phyloP scores from a whole-genome alignment of 768 basidiomycete species.

The Pholiota molesta region DNA sequence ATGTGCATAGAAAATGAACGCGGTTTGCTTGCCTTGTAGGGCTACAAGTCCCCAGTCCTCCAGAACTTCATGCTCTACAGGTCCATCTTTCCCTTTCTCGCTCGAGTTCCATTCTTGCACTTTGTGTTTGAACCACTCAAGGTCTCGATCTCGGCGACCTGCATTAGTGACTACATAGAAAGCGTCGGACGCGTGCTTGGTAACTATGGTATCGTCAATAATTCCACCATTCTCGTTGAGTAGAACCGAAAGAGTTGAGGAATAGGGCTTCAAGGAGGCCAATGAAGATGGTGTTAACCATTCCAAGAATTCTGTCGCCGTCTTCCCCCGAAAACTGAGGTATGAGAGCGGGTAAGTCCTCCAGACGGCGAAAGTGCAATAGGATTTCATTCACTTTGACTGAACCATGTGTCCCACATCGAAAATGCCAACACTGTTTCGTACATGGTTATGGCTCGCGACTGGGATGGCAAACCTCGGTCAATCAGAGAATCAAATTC shows the following conservation, averaged over 20 bases:
- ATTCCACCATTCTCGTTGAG: slow-evolving; percentile 92
- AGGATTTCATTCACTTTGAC: slow-evolving; percentile 57
- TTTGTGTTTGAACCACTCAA: slow-evolving; percentile 72
- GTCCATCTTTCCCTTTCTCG: slow-evolving; percentile 51
- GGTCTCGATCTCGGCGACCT: slow-evolving; percentile 79
- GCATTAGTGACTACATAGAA: slow-evolving; percentile 99
- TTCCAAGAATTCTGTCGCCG: slow-evolving; percentile 81
- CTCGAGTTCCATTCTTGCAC: slow-evolving; percentile 79
- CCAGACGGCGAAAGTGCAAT: neutral
- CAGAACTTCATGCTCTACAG: slow-evolving; percentile 80
- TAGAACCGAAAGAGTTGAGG: slow-evolving; percentile 86
- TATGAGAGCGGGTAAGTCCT: slow-evolving; percentile 8
- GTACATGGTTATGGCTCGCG: slow-evolving; percentile 88
- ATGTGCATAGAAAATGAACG: neutral
- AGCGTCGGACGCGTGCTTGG: slow-evolving; percentile 75
- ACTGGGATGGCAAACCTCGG: slow-evolving; percentile 47
- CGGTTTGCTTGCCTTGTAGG: slow-evolving; percentile 68
- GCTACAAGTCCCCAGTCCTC: slow-evolving; percentile 89
- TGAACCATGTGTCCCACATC: slow-evolving; percentile 99
- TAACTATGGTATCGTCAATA: slow-evolving; percentile 94
- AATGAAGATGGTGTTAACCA: slow-evolving; percentile 89
- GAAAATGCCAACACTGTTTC: slow-evolving; percentile 83
- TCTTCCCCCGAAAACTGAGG: slow-evolving; percentile 79
- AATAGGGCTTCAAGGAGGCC: slow-evolving; percentile 62
- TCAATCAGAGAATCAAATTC: slow-evolving; percentile 4